These are phyloP conservation scores for Eimeria nieschulzi DNA, from an alignment of 169 alveolate genomes.

Conservation along the genomic window DNA sequence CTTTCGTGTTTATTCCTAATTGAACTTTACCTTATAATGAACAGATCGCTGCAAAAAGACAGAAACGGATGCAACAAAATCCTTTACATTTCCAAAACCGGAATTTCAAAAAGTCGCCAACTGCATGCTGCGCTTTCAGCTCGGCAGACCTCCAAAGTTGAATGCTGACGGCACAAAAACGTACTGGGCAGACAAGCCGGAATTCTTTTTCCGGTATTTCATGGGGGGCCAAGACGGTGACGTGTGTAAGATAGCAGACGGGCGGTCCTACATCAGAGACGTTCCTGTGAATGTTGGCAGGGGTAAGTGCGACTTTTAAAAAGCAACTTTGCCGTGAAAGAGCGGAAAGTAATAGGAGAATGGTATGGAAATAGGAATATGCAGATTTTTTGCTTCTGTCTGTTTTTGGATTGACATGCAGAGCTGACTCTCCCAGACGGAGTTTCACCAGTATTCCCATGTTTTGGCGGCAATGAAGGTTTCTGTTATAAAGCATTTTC, in stretches of 20 bases:
- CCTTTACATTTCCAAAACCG: neutral
- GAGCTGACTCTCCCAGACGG: conserved; percentile 18
- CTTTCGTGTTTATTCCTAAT: neutral
- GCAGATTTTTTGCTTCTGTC: neutral
- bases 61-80: neutral
- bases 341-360: no score
- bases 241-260: conserved; percentile 29
- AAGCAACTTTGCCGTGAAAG: no score
- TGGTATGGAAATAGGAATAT: neutral
- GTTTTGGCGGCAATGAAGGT: conserved; percentile 52
- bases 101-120: neutral
- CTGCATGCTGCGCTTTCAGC: neutral
- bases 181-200: conserved; percentile 15
- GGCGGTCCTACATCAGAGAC: conserved; percentile 31
- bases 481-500: conserved; percentile 20
- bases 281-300: neutral
- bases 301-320: neutral
- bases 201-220: conserved; percentile 49
- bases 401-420: neutral
- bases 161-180: neutral
- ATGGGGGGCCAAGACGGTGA: conserved; percentile 58
- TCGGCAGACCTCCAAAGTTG: conserved; percentile 2
- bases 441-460: neutral
- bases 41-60: neutral
- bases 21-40: neutral